A percentile compares a stretch with the other conserved stretches of the same genome.
Conservation (phyloP, 441 rosid genomes). For the Gossypium schwendimanii region DNA sequence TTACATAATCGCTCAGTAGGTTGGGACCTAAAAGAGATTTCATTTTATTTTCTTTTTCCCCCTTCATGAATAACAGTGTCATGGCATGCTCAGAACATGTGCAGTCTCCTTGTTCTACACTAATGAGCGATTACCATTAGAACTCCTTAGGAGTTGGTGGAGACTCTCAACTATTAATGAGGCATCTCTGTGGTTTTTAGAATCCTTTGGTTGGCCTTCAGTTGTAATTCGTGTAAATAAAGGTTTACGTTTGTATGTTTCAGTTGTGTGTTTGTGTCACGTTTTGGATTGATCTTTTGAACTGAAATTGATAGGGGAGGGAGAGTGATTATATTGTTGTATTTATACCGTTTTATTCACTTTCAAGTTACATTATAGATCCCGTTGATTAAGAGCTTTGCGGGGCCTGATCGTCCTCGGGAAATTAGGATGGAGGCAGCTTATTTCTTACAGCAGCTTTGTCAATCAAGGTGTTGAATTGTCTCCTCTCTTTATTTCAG, state of each 20-base stretch:
- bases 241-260: neutral
- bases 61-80: neutral
- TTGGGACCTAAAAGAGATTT: neutral
- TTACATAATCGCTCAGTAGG: neutral
- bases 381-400: constrained; percentile 71
- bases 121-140: neutral
- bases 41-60: neutral
- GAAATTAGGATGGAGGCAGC: constrained; percentile 97
- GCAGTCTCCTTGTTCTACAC: neutral
- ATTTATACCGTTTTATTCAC: constrained; percentile 20
- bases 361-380: constrained; percentile 47
- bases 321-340: neutral
- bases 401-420: constrained; percentile 70
- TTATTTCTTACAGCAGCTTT: constrained; percentile 88
- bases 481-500: neutral
- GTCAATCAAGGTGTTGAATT: constrained; percentile 76
- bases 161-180: neutral
- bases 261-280: neutral
- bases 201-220: neutral
- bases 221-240: neutral
- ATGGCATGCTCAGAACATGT: neutral
- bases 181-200: neutral
- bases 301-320: neutral
- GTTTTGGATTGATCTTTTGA: neutral
- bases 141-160: constrained; percentile 1